Evolutionary conservation across 1,139 yeast genomes (phyloP).

Genomic region (Scheffersomyces segobiensis): DNA sequence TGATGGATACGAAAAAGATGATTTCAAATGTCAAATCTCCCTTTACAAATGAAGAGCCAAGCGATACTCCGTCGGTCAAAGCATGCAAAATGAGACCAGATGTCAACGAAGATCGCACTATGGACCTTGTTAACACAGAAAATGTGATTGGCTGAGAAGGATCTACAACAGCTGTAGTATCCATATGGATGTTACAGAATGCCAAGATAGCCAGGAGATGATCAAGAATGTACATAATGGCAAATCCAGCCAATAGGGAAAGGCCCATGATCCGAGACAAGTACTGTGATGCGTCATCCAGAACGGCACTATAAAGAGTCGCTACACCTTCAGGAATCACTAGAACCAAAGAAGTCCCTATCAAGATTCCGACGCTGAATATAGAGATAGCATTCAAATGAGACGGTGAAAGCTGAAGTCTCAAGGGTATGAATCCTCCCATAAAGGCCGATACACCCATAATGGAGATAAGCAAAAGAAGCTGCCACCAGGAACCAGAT

Average conservation of each 20-base stretch:
- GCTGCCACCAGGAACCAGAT: constrained; percentile 1
- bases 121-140: background rate
- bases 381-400: constrained; percentile 35
- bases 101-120: constrained; percentile 41
- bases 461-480: constrained; percentile 16
- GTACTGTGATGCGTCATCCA: constrained; percentile 18
- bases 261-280: constrained; percentile 24
- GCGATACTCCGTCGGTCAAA: constrained; percentile 71
- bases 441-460: constrained; percentile 34
- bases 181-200: constrained; percentile 6
- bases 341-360: constrained; percentile 64
- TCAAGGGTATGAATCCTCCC: constrained; percentile 35
- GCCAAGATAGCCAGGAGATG: constrained; percentile 18
- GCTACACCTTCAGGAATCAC: constrained; percentile 73
- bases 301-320: constrained; percentile 34
- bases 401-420: constrained; percentile 16
- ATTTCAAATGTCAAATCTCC: constrained; percentile 46
- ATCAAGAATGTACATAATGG: constrained; percentile 53
- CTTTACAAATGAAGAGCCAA: constrained; percentile 60
- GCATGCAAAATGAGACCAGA: constrained; percentile 69
- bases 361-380: constrained; percentile 61
- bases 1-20: constrained; percentile 58
- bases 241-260: constrained; percentile 48
- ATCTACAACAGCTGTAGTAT: background rate
- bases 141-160: background rate